Conservation (phyloP, 495 filamentous ascomycete genomes). For the Talaromyces nanjingensis region DNA sequence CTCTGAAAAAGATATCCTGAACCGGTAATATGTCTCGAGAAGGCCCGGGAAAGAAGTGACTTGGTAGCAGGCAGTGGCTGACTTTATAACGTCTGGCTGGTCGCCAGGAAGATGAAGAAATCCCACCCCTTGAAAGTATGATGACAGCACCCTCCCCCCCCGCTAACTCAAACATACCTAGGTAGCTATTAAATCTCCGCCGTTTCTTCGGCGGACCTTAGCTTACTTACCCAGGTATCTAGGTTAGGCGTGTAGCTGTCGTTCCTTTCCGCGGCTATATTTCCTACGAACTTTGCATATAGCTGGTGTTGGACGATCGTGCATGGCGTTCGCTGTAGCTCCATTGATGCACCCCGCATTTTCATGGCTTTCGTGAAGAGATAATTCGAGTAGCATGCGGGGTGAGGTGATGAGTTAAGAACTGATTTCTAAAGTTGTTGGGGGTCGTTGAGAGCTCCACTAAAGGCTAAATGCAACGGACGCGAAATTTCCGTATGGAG, state of each 20-base stretch:
- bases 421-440: not conserved
- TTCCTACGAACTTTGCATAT: not conserved
- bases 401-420: not conserved
- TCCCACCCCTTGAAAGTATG: not conserved
- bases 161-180: too few species aligned
- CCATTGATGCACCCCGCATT: not conserved
- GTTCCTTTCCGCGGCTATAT: not conserved
- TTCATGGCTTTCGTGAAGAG: not conserved
- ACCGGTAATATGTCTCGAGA: not conserved
- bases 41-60: not conserved
- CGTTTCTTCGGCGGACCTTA: not conserved
- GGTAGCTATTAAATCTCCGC: not conserved
- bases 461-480: not conserved
- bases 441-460: not conserved
- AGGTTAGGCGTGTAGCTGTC: not conserved
- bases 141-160: not conserved
- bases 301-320: not conserved
- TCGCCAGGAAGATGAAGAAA: not conserved
- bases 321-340: not conserved
- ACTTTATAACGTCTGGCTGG: not conserved
- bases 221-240: not conserved
- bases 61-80: not conserved
- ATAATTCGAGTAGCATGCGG: not conserved
- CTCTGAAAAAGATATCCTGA: not conserved
- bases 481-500: not conserved